A percentile compares a stretch with the other conserved stretches of the same genome.
Conservation (phyloP, 2,329 filamentous ascomycete species). For the Dothideomycetes sp. region DNA sequence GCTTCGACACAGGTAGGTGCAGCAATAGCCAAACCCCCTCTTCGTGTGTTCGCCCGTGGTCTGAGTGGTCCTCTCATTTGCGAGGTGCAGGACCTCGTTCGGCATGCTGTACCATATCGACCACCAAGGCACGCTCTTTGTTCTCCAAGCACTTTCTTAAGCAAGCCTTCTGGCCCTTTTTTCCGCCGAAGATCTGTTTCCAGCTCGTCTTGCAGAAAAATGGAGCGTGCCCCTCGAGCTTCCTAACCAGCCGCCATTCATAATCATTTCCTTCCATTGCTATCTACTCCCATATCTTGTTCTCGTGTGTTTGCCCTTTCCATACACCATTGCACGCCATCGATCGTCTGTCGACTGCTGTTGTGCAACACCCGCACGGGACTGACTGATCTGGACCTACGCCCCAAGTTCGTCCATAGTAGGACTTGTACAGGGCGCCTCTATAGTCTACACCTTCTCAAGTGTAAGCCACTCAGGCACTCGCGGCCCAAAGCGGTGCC, state of each 20-base stretch:
- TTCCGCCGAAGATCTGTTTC: neutral
- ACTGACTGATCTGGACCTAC: too few species aligned
- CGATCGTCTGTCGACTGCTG: too few species aligned
- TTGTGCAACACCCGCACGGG: too few species aligned
- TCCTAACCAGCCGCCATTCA: too few species aligned
- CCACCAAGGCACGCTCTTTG: too few species aligned
- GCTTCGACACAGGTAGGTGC: neutral
- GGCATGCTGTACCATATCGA: neutral
- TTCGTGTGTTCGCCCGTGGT: too few species aligned
- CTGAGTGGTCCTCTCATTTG: neutral
- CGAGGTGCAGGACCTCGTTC: neutral
- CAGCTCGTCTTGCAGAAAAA: neutral
- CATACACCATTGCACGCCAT: too few species aligned
- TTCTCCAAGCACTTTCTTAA: neutral
- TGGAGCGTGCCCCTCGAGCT: too few species aligned
- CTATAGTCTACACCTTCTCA: neutral
- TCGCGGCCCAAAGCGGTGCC: neutral
- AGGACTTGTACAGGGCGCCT: neutral
- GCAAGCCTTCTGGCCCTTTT: neutral
- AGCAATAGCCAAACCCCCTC: neutral
- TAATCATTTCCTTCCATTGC: too few species aligned
- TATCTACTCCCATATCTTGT: too few species aligned
- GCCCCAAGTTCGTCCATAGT: neutral
- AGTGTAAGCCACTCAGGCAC: neutral
- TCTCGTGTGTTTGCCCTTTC: too few species aligned